Base-by-base conservation (phyloP, 1,284 basidiomycete genomes). In the Schizophyllum commune region DNA sequence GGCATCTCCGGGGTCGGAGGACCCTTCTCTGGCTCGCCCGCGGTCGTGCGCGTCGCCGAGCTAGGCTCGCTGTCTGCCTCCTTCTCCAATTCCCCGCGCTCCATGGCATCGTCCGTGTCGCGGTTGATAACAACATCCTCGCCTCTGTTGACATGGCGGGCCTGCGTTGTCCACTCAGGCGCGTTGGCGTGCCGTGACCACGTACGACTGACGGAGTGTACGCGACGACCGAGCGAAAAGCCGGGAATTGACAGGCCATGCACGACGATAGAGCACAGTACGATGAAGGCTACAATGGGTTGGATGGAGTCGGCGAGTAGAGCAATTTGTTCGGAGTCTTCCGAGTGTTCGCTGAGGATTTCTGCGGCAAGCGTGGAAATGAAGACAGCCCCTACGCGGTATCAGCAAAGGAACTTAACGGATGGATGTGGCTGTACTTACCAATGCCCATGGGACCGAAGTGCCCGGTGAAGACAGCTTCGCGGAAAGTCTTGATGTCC, bases 371-470 rank as follows among this genome's bases (percentile, higher is more conserved):
- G 81, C 0, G 94, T 96, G 1, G 91, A 89, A 62, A 97, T 96
- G 77, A 96, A 98, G 61, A 98, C 81, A 19, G 93, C 95, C 58
- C 86, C 84, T 86, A 17, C 39, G 59, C 47, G 53, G 8, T 3
- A 13, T 47, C 2, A 47, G 39, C 55, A 58, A 58, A 56, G 21
- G n/a, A 9, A 21, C 15, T 9, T 3, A 20, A 55, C 9, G 13
- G 19, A 21, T 19, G 13, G 19, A 11, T n/a, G 19, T 27, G 11
- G n/a, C n/a, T 55, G 13, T 5, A 77, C 83, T 64, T 58, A 82
- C 88, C 91, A 61, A 94, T 86, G 33, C 92, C 92, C 71, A 96
- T 93, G 6, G 94, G 93, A n/a, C 93, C 94, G 71, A 97, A 96
- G 75, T 96, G 94, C 0, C 95, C 96, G 63, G 82, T 87, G 74